Base-by-base conservation (phyloP, 148 eudicot genomes). In the Rhododendron ferrugineum region DNA sequence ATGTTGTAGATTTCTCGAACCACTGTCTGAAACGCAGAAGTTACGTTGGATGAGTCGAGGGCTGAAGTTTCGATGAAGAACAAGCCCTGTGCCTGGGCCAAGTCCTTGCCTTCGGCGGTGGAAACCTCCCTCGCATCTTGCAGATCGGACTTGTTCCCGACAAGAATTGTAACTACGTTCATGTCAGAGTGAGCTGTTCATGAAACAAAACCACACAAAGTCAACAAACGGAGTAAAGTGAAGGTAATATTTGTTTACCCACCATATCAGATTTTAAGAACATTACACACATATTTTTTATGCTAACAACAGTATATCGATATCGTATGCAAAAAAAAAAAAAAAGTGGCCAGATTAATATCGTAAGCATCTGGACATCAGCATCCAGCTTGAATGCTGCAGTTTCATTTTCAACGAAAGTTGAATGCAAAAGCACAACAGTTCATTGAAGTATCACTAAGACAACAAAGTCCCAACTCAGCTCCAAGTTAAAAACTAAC, bases 21-120 rank as follows among this genome's bases (percentile, higher is more conserved):
- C 46, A 96, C 96, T 0, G 94, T 96, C 86, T 96, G 93, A 80
- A 96, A 96, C 2, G 98, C 99, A 80, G 91, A 86, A 81, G 89
- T 62, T 20, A 96, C 99, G 52, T 96, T 96, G 40, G 99, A 96
- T 4, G 99, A 95, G 86, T 96, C 97, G 0, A 93, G 90, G 28
- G 99, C 99, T 60, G 99, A 96, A 20, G 99, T 96, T 89, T 96
- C 99, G 2, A 96, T 92, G 88, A 96, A 96, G 84, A 93, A 96
- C 85, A 96, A 82, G 50, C 96, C 97, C 81, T 96, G 93, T 47
- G 94, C 87, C 87, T 96, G 98, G 0, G 99, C 99, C 82, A 96
- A 85, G 26, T 83, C 78, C 87, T 93, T 96, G 75, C 99, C 99
- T 88, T 96, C 97, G 6, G 94, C 91, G 26, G 98, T 94, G 30